Conservation (phyloP, 495 filamentous ascomycete genomes). For the Acidiella bohemica region DNA sequence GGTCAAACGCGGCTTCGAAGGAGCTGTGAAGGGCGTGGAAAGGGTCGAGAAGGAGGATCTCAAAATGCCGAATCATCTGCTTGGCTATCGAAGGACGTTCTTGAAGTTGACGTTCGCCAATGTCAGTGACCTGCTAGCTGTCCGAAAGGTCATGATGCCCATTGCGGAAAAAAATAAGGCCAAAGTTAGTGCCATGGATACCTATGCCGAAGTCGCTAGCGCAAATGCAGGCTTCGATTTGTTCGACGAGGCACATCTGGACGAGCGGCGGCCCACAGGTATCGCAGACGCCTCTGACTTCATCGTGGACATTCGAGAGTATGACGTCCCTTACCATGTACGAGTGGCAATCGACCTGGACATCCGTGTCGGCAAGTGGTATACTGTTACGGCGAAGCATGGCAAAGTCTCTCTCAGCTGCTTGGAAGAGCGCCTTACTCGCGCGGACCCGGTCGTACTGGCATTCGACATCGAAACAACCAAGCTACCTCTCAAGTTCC, state of each 20-base stretch:
- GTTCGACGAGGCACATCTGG: slow-evolving; percentile 80
- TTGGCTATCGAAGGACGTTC: slow-evolving; percentile 79
- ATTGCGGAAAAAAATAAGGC: slow-evolving; percentile 95
- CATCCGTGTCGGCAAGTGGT: slow-evolving; percentile 95
- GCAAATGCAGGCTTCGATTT: slow-evolving; percentile 83
- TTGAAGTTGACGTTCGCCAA: slow-evolving; percentile 78
- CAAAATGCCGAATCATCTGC: slow-evolving; percentile 76
- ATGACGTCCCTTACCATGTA: slow-evolving; percentile 98
- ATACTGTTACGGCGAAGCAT: slow-evolving; percentile 87
- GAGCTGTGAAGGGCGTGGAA: slow-evolving; percentile 62
- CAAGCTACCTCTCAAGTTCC: slow-evolving; percentile 93
- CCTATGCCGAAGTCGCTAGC: slow-evolving; percentile 62
- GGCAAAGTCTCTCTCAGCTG: slow-evolving; percentile 67
- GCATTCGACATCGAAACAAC: slow-evolving; percentile 98
- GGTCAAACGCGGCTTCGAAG: slow-evolving; percentile 73
- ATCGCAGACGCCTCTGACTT: slow-evolving; percentile 88
- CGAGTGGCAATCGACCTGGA: slow-evolving; percentile 97
- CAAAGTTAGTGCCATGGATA: slow-evolving; percentile 89
- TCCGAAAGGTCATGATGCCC: slow-evolving; percentile 68
- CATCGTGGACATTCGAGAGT: slow-evolving; percentile 97
- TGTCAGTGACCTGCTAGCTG: slow-evolving; percentile 69
- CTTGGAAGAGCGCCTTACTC: slow-evolving; percentile 75
- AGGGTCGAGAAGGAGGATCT: slow-evolving; percentile 86
- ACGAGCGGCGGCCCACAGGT: slow-evolving; percentile 71
- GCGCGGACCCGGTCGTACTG: slow-evolving; percentile 89